A percentile compares a stretch with the other conserved stretches of the same genome.
These are phyloP conservation scores for Punica granatum DNA, from an alignment of 345 rosid species.

Conservation along the genomic window DNA sequence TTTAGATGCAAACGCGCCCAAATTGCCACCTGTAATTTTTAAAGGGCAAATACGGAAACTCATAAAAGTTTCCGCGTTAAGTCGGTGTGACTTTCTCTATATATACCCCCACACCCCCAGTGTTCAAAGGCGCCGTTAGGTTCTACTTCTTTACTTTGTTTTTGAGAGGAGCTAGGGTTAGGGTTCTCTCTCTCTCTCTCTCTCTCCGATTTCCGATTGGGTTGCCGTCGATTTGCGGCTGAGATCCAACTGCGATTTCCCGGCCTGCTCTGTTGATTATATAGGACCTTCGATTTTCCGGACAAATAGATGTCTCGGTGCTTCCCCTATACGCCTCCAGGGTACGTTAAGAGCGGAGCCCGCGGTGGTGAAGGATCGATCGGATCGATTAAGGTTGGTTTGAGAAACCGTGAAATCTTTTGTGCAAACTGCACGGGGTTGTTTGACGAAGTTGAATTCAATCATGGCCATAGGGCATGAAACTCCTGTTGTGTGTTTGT, in stretches of 20 bases:
- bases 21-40: background rate
- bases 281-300: background rate
- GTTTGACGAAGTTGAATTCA: background rate
- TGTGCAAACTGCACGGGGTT: background rate
- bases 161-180: background rate
- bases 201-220: background rate
- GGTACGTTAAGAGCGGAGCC: slow-evolving; percentile 26
- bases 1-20: background rate
- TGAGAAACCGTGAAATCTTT: slow-evolving; percentile 19
- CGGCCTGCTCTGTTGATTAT: background rate
- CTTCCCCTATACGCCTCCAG: slow-evolving; percentile 35
- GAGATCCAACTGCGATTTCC: background rate
- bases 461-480: background rate
- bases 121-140: background rate
- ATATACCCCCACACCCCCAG: background rate
- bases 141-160: background rate
- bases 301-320: slow-evolving; percentile 16
- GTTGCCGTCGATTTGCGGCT: background rate
- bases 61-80: background rate
- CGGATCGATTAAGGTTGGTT: slow-evolving; percentile 63
- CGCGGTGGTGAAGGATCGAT: slow-evolving; percentile 20
- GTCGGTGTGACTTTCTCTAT: background rate
- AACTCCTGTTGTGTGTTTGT: background rate
- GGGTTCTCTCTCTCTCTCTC: background rate
- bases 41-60: background rate